Evolutionary conservation across 768 basidiomycete species (phyloP).

Genomic region (Tulasnella sp.): DNA sequence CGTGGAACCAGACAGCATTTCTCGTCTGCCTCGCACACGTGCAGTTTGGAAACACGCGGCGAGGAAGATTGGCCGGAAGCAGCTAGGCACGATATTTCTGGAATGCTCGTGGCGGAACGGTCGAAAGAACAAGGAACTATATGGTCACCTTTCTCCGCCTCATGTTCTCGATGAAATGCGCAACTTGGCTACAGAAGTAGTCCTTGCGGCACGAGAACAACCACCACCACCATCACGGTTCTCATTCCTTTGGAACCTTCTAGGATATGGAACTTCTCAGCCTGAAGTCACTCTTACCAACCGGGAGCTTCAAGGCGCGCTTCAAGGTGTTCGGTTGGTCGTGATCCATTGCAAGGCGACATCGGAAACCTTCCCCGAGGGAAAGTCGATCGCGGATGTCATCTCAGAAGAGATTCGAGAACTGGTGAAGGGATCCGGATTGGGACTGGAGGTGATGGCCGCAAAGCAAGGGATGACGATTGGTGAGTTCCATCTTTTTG

Average conservation of each 20-base stretch:
- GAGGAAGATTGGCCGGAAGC: slow-evolving; percentile 57
- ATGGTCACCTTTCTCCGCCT: slow-evolving; percentile 81
- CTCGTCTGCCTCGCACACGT: slow-evolving; percentile 55
- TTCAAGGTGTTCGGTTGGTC: slow-evolving; percentile 47
- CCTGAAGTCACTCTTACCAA: not conserved
- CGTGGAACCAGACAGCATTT: slow-evolving; percentile 78
- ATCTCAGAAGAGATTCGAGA: slow-evolving; percentile 70
- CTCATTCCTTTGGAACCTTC: slow-evolving; percentile 28
- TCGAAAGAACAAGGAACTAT: slow-evolving; percentile 61
- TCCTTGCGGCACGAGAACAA: slow-evolving; percentile 37
- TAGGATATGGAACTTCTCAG: slow-evolving; percentile 1
- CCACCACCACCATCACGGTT: slow-evolving; percentile 38
- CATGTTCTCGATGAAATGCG: slow-evolving; percentile 73
- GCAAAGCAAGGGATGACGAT: slow-evolving; percentile 80
- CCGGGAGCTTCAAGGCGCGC: slow-evolving; percentile 26
- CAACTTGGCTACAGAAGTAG: slow-evolving; percentile 62
- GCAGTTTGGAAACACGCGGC: slow-evolving; percentile 82
- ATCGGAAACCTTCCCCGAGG: slow-evolving; percentile 41
- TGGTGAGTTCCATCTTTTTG: slow-evolving; percentile 44
- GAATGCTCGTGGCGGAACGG: slow-evolving; percentile 88
- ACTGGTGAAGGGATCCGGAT: slow-evolving; percentile 54
- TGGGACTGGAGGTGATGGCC: slow-evolving; percentile 68
- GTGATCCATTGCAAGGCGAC: slow-evolving; percentile 87
- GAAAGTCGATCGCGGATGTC: slow-evolving; percentile 52
- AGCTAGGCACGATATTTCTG: slow-evolving; percentile 78